Evolutionary conservation across 2,329 filamentous ascomycete genomes (phyloP).

Genomic region (Nemania diffusa): DNA sequence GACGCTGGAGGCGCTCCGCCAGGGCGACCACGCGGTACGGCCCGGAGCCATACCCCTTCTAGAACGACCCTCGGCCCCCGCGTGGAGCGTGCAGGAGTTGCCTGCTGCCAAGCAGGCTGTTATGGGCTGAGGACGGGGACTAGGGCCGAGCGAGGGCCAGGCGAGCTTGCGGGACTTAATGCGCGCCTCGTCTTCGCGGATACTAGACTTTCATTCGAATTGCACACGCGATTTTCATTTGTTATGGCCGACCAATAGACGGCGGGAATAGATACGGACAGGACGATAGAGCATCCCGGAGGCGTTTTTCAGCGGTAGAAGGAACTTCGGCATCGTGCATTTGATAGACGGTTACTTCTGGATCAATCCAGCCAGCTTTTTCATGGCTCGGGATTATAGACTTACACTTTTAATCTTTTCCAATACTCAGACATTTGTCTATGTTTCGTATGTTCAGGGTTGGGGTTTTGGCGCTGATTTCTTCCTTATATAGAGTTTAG

Average conservation of each 20-base stretch:
- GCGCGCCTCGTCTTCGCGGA: background rate
- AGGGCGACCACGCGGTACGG: constrained; percentile 6
- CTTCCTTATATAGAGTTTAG: background rate
- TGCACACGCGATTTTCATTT: constrained; percentile 16
- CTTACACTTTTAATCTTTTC: background rate
- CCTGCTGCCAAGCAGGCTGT: constrained; percentile 9
- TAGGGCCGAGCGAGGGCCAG: background rate
- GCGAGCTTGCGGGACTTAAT: background rate
- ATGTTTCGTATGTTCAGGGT: background rate
- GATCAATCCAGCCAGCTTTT: constrained; percentile 1
- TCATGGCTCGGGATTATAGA: background rate
- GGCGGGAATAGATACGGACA: background rate
- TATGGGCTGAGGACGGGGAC: background rate
- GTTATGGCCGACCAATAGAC: constrained; percentile 10
- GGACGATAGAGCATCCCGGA: background rate
- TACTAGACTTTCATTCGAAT: background rate
- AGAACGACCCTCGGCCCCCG: background rate
- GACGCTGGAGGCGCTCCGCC: constrained; percentile 56
- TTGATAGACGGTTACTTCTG: constrained; percentile 7
- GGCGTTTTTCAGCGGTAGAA: constrained; percentile 12
- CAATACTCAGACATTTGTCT: background rate
- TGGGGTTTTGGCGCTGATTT: background rate
- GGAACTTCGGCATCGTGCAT: background rate
- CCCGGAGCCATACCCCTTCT: background rate
- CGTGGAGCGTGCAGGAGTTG: background rate